These are phyloP conservation scores for Aspergillus costaricaensis DNA, from an alignment of 2,329 filamentous ascomycete species.

Conservation along the genomic window DNA sequence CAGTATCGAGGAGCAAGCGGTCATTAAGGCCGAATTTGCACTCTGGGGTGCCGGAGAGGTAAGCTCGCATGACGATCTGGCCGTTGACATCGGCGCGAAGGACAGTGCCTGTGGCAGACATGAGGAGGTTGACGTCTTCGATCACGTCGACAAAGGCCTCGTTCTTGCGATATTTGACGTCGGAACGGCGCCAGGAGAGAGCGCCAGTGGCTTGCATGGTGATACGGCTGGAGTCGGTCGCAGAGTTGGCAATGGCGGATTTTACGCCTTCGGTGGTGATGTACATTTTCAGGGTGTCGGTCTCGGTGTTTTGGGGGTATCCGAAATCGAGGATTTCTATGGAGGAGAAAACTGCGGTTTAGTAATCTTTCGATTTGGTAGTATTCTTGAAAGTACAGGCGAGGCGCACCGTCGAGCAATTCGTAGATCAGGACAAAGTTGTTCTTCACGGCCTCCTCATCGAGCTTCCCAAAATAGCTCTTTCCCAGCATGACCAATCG, in stretches of 20 bases:
- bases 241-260: constrained; percentile 66
- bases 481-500: constrained; percentile 84
- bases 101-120: constrained; percentile 96
- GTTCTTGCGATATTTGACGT: constrained; percentile 99
- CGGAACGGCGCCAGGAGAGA: constrained; percentile 92
- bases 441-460: constrained; percentile 99
- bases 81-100: constrained; percentile 94
- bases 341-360: background rate
- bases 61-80: constrained; percentile 98
- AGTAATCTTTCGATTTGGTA: background rate
- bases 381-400: background rate
- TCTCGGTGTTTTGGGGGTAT: constrained; percentile 98
- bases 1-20: constrained; percentile 81
- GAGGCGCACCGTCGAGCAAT: constrained; percentile 74
- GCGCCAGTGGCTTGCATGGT: constrained; percentile 99
- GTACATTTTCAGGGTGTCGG: constrained; percentile 99
- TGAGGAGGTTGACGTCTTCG: constrained; percentile 96
- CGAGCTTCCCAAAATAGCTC: constrained; percentile 98
- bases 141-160: constrained; percentile 99
- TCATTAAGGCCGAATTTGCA: constrained; percentile 99
- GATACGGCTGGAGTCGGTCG: constrained; percentile 92
- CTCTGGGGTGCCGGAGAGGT: constrained; percentile 92
- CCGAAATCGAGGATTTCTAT: constrained; percentile 97
- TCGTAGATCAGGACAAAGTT: constrained; percentile 99
- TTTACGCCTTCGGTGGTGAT: constrained; percentile 99